Evolutionary conservation across 805 yeast genomes (phyloP).

Genomic region (Saccharomyces kudriavzevii): DNA sequence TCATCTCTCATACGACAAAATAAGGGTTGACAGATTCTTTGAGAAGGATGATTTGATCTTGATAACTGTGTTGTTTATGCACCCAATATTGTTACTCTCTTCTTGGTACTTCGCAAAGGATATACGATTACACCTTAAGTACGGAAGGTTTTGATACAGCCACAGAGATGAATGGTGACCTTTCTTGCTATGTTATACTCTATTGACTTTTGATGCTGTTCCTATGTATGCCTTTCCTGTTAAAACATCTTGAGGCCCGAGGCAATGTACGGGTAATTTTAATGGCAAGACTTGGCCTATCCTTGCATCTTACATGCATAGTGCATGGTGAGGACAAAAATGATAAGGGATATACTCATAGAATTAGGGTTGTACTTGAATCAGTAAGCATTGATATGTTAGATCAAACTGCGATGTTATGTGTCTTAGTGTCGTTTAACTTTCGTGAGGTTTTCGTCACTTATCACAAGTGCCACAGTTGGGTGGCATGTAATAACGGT

Average conservation of each 20-base stretch:
- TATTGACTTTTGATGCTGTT: background rate
- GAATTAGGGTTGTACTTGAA: background rate
- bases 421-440: background rate
- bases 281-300: background rate
- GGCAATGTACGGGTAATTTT: background rate
- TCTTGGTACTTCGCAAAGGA: background rate
- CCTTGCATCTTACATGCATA: background rate
- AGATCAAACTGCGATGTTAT: background rate
- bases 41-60: background rate
- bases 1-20: background rate
- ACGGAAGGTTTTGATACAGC: background rate
- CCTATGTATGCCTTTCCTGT: background rate
- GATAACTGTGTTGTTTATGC: background rate
- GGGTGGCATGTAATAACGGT: background rate
- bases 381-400: background rate
- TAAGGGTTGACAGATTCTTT: background rate
- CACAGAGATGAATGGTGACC: background rate
- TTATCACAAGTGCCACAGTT: background rate
- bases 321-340: too few species aligned
- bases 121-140: background rate
- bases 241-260: background rate
- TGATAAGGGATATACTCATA: background rate
- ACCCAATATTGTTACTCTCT: background rate
- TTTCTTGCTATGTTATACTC: background rate
- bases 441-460: background rate